Percentiles rank a stretch among this genome's conserved stretches.
These are phyloP conservation scores for Vachellia collinsii DNA, from an alignment of 306 rosid genomes.

Conservation along the genomic window DNA sequence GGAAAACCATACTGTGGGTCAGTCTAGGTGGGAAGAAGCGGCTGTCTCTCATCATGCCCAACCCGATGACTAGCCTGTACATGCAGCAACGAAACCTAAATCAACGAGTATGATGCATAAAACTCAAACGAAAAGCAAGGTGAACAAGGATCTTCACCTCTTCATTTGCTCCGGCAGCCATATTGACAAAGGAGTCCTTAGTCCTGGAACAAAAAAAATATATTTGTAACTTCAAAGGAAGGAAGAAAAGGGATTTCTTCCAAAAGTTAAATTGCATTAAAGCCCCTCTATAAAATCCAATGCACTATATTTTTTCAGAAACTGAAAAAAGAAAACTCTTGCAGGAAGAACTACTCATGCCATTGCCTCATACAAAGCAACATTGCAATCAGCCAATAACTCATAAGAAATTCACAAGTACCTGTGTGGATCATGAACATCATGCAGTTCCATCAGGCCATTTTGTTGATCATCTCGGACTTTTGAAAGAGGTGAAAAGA, in stretches of 20 bases:
- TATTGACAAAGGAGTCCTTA: constrained; percentile 80
- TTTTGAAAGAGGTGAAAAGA: constrained; percentile 88
- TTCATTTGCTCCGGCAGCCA: constrained; percentile 97
- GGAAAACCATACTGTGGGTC: constrained; percentile 43
- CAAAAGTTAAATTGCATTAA: constrained; percentile 4
- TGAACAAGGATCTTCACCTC: constrained; percentile 59
- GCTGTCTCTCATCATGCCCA: constrained; percentile 82
- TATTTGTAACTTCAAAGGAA: constrained; percentile 30
- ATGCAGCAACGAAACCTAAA: background rate
- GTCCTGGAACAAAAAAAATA: constrained; percentile 57
- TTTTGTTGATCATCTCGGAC: constrained; percentile 76
- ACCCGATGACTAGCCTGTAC: constrained; percentile 76
- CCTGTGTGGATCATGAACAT: constrained; percentile 74
- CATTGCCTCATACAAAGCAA: background rate
- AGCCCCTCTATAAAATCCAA: constrained; percentile 6
- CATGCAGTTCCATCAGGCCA: constrained; percentile 71
- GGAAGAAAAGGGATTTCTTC: background rate
- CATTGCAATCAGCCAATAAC: constrained; percentile 22
- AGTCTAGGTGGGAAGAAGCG: constrained; percentile 85
- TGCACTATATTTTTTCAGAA: background rate
- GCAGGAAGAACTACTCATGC: background rate
- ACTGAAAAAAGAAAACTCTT: background rate
- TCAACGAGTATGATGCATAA: constrained; percentile 6
- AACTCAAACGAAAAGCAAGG: constrained; percentile 20
- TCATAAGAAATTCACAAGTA: constrained; percentile 44